Evolutionary conservation across 1,284 basidiomycete genomes (phyloP), one percentile per base, ranked within the genome.

Genomic region (Fomitiporia mediterranea): DNA sequence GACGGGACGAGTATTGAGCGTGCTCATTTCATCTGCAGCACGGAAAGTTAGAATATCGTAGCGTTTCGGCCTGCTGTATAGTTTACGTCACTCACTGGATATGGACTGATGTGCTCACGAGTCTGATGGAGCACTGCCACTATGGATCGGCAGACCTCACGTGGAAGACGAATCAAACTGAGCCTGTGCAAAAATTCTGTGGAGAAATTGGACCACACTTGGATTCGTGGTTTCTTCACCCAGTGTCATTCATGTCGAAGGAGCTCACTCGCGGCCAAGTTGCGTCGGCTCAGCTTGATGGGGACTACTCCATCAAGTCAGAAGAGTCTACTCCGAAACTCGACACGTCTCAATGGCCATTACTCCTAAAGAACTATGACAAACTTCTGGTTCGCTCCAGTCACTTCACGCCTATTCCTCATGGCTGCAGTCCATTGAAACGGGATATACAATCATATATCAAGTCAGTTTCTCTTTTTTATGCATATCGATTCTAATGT

Each of bases 351-450:
- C 82, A 98, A 74, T 99, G 97, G 97, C 97, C 97, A 32, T 78
- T 99, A 28, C 83, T 99, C 9, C 82, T 99, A 62, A 99, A 98
- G 82, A 98, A 99, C 76, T 99, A 99, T 72, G 95, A 97, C 80
- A 96, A 96, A 71, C 74, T 96, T 25, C 85, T 97, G 60, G 86
- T 98, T 63, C 87, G 96, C 61, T 97, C 93, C 47, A 89, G 90
- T 59, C 97, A 99, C 78, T 99, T 98, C 71, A 99, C 97, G 6
- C 97, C 97, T 62, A 98, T 99, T 67, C 94, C 96, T 27, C 75
- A 83, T 61, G 90, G 94, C 65, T 84, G 89, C 72, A 92, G 87
- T 65, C 96, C 95, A 32, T 77, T 98, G 66, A 98, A 97, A 76
- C 86, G 96, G 56, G 95, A 98, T 68, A 88, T 98, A 56, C 75